Conservation (phyloP, 2,329 filamentous ascomycete genomes). For the Diaporthe ampelina region DNA sequence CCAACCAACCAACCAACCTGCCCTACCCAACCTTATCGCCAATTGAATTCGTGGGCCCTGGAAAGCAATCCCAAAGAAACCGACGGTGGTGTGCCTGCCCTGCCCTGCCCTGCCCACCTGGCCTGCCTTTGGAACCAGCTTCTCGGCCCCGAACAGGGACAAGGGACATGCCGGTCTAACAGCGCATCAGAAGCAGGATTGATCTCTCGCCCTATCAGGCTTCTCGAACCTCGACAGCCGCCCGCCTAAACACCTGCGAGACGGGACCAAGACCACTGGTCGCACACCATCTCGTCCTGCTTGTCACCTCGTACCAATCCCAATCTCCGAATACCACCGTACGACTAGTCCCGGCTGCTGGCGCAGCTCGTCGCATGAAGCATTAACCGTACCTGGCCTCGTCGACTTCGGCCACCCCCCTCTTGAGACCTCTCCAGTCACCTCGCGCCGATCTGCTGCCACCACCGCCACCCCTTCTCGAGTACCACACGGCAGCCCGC, state of each 20-base stretch:
- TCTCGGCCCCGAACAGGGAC: constrained; percentile 11
- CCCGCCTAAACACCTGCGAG: constrained; percentile 36
- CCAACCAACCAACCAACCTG: neutral
- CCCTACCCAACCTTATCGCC: constrained; percentile 16
- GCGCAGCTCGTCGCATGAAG: constrained; percentile 36
- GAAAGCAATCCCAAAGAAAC: neutral
- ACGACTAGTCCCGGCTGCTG: constrained; percentile 21
- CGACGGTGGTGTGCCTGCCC: constrained; percentile 1
- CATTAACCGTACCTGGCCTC: constrained; percentile 40
- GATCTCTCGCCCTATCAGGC: constrained; percentile 33
- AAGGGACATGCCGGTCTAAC: constrained; percentile 38
- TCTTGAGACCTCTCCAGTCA: constrained; percentile 41
- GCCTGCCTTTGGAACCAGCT: constrained; percentile 2
- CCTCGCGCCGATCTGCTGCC: constrained; percentile 38
- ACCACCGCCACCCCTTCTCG: constrained; percentile 17
- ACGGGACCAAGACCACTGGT: constrained; percentile 36
- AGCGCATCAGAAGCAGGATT: constrained; percentile 22
- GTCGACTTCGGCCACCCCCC: constrained; percentile 27
- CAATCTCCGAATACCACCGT: constrained; percentile 25
- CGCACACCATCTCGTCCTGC: constrained; percentile 34
- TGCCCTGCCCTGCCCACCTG: neutral
- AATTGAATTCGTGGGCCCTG: constrained; percentile 13
- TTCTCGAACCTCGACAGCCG: constrained; percentile 21
- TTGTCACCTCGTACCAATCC: constrained; percentile 28
- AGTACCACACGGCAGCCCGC: constrained; percentile 39